phyloP scores from a whole-genome alignment of 2,329 filamentous ascomycete species.

The Fusarium piperis region DNA sequence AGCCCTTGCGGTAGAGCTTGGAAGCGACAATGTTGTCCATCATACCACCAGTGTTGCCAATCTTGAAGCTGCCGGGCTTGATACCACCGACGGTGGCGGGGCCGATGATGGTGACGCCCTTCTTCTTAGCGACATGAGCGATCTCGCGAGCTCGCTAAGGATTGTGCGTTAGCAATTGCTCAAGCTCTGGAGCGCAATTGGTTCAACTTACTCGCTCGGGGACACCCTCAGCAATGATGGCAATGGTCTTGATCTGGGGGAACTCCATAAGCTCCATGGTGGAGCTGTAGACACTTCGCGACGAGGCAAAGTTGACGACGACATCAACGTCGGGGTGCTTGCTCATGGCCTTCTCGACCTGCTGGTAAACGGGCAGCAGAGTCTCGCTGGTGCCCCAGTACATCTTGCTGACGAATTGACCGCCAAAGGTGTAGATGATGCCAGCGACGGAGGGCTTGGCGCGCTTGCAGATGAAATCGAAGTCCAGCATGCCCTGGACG shows the following conservation, averaged over 20 bases:
- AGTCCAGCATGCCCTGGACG: conserved; percentile 95
- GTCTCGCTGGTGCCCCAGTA: conserved; percentile 99
- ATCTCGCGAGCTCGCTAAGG: conserved; percentile 93
- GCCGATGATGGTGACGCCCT: conserved; percentile 98
- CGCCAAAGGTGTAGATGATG: conserved; percentile 99
- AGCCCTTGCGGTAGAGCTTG: conserved; percentile 99
- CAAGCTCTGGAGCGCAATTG: conserved; percentile 6
- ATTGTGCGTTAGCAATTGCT: conserved; percentile 18
- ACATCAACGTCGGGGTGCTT: conserved; percentile 98
- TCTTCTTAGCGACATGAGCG: conserved; percentile 94
- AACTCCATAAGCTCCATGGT: conserved; percentile 98
- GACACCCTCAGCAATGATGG: conserved; percentile 99
- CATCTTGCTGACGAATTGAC: conserved; percentile 99
- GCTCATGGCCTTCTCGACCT: conserved; percentile 87
- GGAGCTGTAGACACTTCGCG: conserved; percentile 96
- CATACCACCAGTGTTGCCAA: conserved; percentile 99
- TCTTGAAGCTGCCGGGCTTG: conserved; percentile 99
- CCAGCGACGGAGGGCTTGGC: conserved; percentile 94
- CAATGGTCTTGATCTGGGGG: conserved; percentile 98
- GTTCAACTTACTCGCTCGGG: conserved; percentile 83
- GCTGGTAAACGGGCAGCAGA: conserved; percentile 96
- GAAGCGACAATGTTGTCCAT: conserved; percentile 99
- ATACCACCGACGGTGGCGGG: conserved; percentile 98
- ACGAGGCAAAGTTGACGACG: conserved; percentile 99
- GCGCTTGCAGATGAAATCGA: conserved; percentile 99